Evolutionary conservation across 352 stramenopile species (phyloP).

Genomic region (Pythium inflatum): DNA sequence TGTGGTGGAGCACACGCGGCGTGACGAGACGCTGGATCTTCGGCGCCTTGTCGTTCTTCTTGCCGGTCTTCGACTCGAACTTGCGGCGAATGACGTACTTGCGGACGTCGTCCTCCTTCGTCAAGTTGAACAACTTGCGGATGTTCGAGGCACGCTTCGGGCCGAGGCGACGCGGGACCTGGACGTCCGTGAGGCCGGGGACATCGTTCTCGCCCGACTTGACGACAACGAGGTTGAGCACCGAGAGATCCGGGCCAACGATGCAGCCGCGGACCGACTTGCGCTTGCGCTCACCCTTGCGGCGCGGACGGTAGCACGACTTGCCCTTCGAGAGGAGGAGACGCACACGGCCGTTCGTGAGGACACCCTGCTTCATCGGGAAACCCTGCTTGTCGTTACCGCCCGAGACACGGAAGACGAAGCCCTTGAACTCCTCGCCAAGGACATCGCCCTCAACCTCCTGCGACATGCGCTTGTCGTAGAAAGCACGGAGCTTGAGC

Average conservation of each 20-base stretch:
- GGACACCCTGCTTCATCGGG: constrained; percentile 99
- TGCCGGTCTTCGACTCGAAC: constrained; percentile 99
- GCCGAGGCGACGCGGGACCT: constrained; percentile 96
- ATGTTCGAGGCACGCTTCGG: constrained; percentile 99
- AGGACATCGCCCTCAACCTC: constrained; percentile 98
- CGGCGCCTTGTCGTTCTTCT: constrained; percentile 97
- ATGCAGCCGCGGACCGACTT: constrained; percentile 99
- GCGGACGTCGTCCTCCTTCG: constrained; percentile 99
- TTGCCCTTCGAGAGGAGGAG: constrained; percentile 98
- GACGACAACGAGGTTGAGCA: constrained; percentile 99
- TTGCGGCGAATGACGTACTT: constrained; percentile 99
- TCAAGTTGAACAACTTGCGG: constrained; percentile 99
- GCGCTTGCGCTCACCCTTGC: constrained; percentile 97
- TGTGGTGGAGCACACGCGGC: constrained; percentile 96
- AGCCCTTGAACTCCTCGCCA: constrained; percentile 99
- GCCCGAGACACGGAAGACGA: constrained; percentile 98
- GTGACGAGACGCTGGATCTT: constrained; percentile 99
- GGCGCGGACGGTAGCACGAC: constrained; percentile 95
- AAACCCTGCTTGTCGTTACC: constrained; percentile 99
- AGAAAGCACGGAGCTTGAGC: constrained; percentile 98
- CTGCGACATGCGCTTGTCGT: constrained; percentile 99
- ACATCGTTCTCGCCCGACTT: constrained; percentile 97
- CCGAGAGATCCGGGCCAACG: constrained; percentile 98
- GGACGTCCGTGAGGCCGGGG: constrained; percentile 97
- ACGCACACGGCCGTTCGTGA: constrained; percentile 98